Evolutionary conservation across 2,329 filamentous ascomycete genomes (phyloP), one percentile per base, ranked within the genome.

Genomic region (Cucurbitaria berberidis): DNA sequence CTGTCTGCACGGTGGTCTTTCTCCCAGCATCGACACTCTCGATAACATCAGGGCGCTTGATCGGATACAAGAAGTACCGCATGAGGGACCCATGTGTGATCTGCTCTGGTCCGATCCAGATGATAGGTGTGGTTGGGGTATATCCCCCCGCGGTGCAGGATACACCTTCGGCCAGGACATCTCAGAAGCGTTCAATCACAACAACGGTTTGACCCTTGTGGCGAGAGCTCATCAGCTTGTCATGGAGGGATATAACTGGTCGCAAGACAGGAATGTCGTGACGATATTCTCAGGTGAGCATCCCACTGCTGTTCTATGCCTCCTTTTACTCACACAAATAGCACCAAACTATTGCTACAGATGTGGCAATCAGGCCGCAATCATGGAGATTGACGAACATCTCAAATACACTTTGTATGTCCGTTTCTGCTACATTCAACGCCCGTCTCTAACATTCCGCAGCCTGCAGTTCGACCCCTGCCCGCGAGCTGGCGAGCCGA

Each of bases 181-280:
- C 69, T 96, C 91, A 30, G 93, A 99, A 80, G 93, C 93, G 1
- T 99, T 99, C 82, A 98, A 98, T 78, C 93, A 98, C 76, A 98
- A 98, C 84, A 99, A 99, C 72, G 93, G 93, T 51, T 81, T 99
- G 78, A 98, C 93, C 48, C 82, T 98, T 59, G 96, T 99, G 73
- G 95, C 95, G 55, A 86, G 95, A 77, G 95, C 95, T 50, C 95
- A 99, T 83, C 95, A 99, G 81, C 82, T 99, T 75, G 95, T 99
- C 56, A 99, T 98, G 93, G 95, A 99, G 77, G 95, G 95, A 43
- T 99, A 98, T 79, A 99, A 98, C 77, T 99, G 95, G 95, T 97
- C 93, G 63, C 95, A 98, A 77, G 95, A 98, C 75, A 83, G 93
- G 63, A 98, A 99, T 67, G 95, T 99, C 45, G 95, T 99, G 57